These are phyloP conservation scores for Penicillium sp. DNA, from an alignment of 2,329 filamentous ascomycete genomes.

Conservation along the genomic window DNA sequence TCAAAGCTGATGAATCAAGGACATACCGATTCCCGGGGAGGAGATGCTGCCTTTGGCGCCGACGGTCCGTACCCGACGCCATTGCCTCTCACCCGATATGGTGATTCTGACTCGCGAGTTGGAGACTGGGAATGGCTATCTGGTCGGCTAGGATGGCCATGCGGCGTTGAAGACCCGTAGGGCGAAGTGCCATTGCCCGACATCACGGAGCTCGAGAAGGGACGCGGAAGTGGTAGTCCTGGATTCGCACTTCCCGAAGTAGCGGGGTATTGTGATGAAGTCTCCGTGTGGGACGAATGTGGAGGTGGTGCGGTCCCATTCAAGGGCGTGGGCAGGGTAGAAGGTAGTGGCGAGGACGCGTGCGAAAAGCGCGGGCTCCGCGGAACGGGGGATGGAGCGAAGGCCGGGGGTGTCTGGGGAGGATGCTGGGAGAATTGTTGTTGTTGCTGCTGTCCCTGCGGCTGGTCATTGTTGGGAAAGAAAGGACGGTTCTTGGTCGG, in stretches of 20 bases:
- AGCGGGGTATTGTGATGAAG: conserved; percentile 44
- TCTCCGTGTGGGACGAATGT: conserved; percentile 40
- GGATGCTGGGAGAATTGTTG: conserved; percentile 48
- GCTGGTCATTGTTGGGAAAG: conserved; percentile 50
- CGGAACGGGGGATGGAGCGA: conserved; percentile 42
- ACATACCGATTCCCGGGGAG: conserved; percentile 51
- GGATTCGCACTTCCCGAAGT: conserved; percentile 41
- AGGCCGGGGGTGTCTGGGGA: conserved; percentile 52
- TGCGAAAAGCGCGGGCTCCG: conserved; percentile 51
- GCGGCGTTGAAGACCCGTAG: conserved; percentile 46
- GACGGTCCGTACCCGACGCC: conserved; percentile 40
- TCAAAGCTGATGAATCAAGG: not conserved
- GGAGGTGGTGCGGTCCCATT: conserved; percentile 44
- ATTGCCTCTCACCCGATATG: conserved; percentile 41
- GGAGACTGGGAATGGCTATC: conserved; percentile 51
- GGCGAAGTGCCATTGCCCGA: conserved; percentile 45
- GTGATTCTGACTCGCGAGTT: conserved; percentile 47
- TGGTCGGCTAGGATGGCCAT: conserved; percentile 50
- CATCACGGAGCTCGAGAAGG: conserved; percentile 44
- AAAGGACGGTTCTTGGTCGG: conserved; percentile 50
- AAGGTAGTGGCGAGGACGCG: conserved; percentile 49
- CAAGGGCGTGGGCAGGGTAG: conserved; percentile 47
- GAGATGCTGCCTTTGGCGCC: conserved; percentile 42
- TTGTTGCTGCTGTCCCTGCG: conserved; percentile 18
- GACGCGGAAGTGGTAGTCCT: conserved; percentile 43